phyloP scores from a whole-genome alignment of 176 grass and related monocot species.

The Melocanna baccifera region DNA sequence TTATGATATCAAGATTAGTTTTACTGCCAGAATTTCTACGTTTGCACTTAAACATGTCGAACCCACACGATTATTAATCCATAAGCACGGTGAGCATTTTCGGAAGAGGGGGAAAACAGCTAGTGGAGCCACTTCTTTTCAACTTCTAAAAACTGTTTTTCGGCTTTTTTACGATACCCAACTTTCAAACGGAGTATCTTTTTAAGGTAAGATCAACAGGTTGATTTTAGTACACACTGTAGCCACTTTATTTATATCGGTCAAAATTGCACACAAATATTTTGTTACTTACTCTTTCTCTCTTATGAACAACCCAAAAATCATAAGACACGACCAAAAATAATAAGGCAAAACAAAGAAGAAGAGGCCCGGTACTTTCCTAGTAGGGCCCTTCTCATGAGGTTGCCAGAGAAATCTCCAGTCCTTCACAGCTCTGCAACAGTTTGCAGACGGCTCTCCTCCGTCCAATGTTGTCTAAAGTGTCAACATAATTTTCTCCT shows the following conservation, averaged over 20 bases:
- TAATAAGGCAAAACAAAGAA: too few relatives aligned
- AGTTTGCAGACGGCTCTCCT: conserved; percentile 11
- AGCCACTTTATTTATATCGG: too few relatives aligned
- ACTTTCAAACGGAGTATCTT: too few relatives aligned
- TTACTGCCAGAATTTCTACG: neutral
- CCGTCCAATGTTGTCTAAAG: conserved; percentile 27
- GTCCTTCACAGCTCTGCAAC: neutral
- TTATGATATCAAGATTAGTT: neutral
- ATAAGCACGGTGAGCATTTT: neutral
- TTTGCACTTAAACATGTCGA: neutral
- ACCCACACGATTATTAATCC: neutral
- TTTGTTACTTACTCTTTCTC: too few relatives aligned
- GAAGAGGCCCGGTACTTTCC: neutral
- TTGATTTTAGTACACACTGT: too few relatives aligned
- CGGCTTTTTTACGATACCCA: too few relatives aligned
- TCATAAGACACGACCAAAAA: too few relatives aligned
- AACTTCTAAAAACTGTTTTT: too few relatives aligned
- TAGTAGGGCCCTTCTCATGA: neutral
- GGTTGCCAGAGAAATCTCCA: neutral
- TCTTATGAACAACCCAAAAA: too few relatives aligned
- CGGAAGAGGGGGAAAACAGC: neutral
- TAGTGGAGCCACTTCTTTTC: too few relatives aligned
- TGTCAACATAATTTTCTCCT: conserved; percentile 12
- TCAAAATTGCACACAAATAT: too few relatives aligned
- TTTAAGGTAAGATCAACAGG: too few relatives aligned